Conservation (phyloP, 352 stramenopile species). For the Globisporangium nodosum region DNA sequence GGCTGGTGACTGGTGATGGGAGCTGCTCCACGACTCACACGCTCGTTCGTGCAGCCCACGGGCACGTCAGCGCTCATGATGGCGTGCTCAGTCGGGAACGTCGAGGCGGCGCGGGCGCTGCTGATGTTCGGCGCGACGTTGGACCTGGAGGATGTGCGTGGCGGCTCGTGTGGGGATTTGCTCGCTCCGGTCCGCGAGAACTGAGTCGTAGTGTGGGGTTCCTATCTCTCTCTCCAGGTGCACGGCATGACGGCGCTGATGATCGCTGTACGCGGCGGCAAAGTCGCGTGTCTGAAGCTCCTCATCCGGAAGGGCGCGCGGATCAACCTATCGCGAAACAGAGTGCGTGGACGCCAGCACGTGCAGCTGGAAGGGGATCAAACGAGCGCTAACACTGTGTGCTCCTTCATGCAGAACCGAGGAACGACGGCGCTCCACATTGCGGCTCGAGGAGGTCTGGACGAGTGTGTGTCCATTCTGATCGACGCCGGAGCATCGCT, state of each 20-base stretch:
- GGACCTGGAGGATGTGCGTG: slow-evolving; percentile 75
- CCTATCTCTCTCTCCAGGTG: slow-evolving; percentile 28
- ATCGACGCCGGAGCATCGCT: slow-evolving; percentile 60
- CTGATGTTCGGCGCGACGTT: slow-evolving; percentile 83
- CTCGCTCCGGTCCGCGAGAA: not conserved
- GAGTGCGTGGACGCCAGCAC: slow-evolving; percentile 28
- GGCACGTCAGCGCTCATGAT: slow-evolving; percentile 81
- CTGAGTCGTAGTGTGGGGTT: not conserved
- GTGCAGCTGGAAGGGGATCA: not conserved
- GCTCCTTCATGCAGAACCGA: slow-evolving; percentile 38
- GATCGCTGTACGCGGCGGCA: slow-evolving; percentile 68
- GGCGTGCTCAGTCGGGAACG: slow-evolving; percentile 80
- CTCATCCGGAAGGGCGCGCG: slow-evolving; percentile 75
- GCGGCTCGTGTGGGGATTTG: not conserved
- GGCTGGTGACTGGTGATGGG: not conserved
- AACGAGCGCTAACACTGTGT: not conserved
- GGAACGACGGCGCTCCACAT: slow-evolving; percentile 81
- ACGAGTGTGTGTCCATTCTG: slow-evolving; percentile 71
- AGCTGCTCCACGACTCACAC: not conserved
- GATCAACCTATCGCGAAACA: slow-evolving; percentile 80
- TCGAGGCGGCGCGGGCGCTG: slow-evolving; percentile 72
- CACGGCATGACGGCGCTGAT: slow-evolving; percentile 80
- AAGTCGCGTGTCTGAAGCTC: slow-evolving; percentile 56
- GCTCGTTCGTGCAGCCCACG: slow-evolving; percentile 40
- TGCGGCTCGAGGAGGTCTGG: slow-evolving; percentile 61